Evolutionary conservation across 2,329 filamentous ascomycete species (phyloP).

Genomic region (Ophiocordyceps camponoti-rufipedis): DNA sequence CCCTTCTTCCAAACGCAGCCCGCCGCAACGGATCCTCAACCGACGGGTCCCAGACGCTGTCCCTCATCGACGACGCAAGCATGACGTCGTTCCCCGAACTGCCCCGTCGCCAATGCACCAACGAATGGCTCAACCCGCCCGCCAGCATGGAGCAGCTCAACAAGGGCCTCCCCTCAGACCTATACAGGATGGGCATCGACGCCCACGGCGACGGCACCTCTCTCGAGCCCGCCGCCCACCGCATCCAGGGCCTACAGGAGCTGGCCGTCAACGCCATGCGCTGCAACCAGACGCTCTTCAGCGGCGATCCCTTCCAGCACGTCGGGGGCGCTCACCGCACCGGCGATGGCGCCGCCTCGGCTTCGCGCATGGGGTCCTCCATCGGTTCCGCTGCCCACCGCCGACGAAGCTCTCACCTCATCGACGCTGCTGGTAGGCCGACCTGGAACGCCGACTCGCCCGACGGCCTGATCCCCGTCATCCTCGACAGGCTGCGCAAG

Average conservation of each 20-base stretch:
- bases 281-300: constrained; percentile 7
- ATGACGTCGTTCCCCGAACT: constrained; percentile 18
- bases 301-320: constrained; percentile 7
- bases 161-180: constrained; percentile 1
- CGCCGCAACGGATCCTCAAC: background rate
- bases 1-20: background rate
- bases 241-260: constrained; percentile 2
- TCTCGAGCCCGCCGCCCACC: background rate
- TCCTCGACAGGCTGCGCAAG: constrained; percentile 12
- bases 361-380: constrained; percentile 6
- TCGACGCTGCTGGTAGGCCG: constrained; percentile 1
- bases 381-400: constrained; percentile 9
- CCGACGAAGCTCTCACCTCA: constrained; percentile 9
- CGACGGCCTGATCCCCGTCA: constrained; percentile 6
- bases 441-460: constrained; percentile 2
- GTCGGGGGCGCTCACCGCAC: background rate
- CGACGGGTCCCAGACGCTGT: background rate
- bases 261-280: constrained; percentile 2
- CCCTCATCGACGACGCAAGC: constrained; percentile 5
- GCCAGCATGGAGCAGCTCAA: constrained; percentile 5
- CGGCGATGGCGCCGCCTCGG: background rate
- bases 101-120: constrained; percentile 12
- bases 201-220: constrained; percentile 8
- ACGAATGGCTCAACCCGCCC: constrained; percentile 13
- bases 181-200: constrained; percentile 14